Evolutionary conservation across 139 green algal genomes (phyloP), one percentile per base, ranked within the genome.

Genomic region (Chlorella vulgaris): DNA sequence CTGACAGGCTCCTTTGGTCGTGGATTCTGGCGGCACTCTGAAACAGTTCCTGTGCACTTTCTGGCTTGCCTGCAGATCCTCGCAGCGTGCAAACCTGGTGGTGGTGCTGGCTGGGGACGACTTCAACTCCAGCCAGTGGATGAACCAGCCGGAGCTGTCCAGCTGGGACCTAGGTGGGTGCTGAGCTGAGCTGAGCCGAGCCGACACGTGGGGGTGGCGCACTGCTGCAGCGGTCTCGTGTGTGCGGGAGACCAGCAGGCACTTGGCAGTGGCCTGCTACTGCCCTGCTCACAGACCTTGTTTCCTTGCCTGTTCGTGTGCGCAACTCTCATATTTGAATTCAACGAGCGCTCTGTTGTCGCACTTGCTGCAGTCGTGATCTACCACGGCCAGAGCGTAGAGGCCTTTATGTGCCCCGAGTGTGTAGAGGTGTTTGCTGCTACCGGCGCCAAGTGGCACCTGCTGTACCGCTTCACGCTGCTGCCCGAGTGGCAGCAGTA

Each of bases 381-480:
- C n/a, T 85, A 81, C 55, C 73, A 74, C 53, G 80, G 80, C 3
- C 39, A 65, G 28, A 28, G 42, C 33, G 19, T 36, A 26, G 50
- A 62, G 15, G 28, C 26, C 21, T 83, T 78, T 28, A 40, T 28
- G 28, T 84, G 80, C 67, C 66, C 65, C 28, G 43, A 69, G 6
- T 84, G 80, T 38, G 7, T n/a, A 21, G 43, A 33, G 51, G 67
- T 85, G 35, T 77, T 69, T 24, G 18, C 29, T 7, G 69, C 36
- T 26, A 18, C 5, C 2, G 81, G 81, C 0, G 71, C 81, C 40
- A 85, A 85, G 60, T 85, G 81, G 81, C 69, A 71, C 51, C 81
- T 85, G 60, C 39, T 29, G 24, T 81, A 50, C 21, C 28, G 76
- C 1, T 81, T 81, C 76, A 81, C 76, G 4, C 60, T 81, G 60